phyloP scores from a whole-genome alignment of 768 basidiomycete species.

The Tricholoma bakamatsutake region DNA sequence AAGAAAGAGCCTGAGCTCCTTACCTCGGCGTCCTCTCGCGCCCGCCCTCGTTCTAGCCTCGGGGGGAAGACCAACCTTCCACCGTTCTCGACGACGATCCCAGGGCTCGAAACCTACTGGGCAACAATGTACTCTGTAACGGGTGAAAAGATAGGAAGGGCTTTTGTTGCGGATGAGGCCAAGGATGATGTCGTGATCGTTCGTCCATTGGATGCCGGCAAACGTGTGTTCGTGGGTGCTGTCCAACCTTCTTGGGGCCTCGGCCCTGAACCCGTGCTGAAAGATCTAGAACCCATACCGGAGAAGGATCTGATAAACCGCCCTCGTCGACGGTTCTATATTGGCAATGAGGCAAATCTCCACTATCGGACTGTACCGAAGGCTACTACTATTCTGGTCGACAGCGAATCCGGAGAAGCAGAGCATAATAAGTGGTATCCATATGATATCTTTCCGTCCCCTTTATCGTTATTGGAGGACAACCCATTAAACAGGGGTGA shows the following conservation, averaged over 20 bases:
- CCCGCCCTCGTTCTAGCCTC: background rate
- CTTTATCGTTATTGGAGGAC: conserved; percentile 8
- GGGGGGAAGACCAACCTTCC: conserved; percentile 9
- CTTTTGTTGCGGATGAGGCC: conserved; percentile 17
- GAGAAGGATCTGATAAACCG: conserved; percentile 8
- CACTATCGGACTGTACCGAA: background rate
- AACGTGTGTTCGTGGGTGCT: conserved; percentile 24
- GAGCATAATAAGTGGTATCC: background rate
- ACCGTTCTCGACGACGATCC: conserved; percentile 1
- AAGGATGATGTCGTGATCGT: conserved; percentile 17
- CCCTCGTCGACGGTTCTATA: conserved; percentile 8
- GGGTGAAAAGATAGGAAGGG: conserved; percentile 23
- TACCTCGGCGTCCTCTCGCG: background rate
- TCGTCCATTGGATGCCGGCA: conserved; percentile 2
- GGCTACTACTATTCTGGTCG: background rate
- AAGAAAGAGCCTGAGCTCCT: background rate
- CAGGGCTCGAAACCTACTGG: conserved; percentile 22
- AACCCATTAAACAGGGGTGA: conserved; percentile 5
- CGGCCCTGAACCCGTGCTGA: conserved; percentile 6
- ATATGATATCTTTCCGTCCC: conserved; percentile 3
- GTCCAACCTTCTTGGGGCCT: conserved; percentile 26
- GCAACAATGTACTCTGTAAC: conserved; percentile 24
- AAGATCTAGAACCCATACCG: conserved; percentile 10
- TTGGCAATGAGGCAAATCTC: conserved; percentile 11
- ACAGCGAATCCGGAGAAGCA: background rate